Base-by-base conservation (phyloP, 2,329 filamentous ascomycete species). In the Fusarium sp. region DNA sequence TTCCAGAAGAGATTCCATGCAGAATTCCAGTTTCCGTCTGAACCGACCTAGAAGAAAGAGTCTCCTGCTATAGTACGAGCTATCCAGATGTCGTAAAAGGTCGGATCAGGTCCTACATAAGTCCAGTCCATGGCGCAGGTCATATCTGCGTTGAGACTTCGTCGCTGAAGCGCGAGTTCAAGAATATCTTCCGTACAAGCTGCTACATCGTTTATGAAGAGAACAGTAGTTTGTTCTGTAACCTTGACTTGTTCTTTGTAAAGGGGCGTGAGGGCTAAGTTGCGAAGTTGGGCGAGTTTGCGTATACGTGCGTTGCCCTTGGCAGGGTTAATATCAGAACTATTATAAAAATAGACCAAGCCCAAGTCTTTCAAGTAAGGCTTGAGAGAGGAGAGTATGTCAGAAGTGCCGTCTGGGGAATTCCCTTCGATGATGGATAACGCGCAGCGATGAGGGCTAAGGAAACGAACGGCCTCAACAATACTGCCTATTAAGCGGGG, bases 61-160 rank as follows among this genome's bases (percentile, higher is more conserved):
- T 89, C 84, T 2, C 88, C 87, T 2, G 76, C 78, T 43, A 89
- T 81, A 4, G 78, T 80, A 9, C 87, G 82, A 1, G 84, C 82
- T 26, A 88, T 78, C 86, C 86, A 89, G 5, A 87, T 80, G 62
- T 89, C 86, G 71, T 88, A 88, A 69, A 89, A 89, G 0, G 81
- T 84, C 0, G 84, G 83, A 4, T 84, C 76, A 0, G 54, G 53
- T 0, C 79, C 82, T 5, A 78, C 75, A 41, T 83, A 83, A 1
- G 80, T 83, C 86, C 87, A 90, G 74, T 90, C 87, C 81, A 90
- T 84, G 8, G 80, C 85, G 69, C 87, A 90, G 0, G 83, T 84
- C 84, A 88, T 88, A 71, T 86, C 83, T 10, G 86, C 87, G 4
- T 73, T 75, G 37, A 85, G 84, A 5, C 66, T 68, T 8, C 62